phyloP scores from a whole-genome alignment of 2,329 filamentous ascomycete species.

The Knufia fluminis region DNA sequence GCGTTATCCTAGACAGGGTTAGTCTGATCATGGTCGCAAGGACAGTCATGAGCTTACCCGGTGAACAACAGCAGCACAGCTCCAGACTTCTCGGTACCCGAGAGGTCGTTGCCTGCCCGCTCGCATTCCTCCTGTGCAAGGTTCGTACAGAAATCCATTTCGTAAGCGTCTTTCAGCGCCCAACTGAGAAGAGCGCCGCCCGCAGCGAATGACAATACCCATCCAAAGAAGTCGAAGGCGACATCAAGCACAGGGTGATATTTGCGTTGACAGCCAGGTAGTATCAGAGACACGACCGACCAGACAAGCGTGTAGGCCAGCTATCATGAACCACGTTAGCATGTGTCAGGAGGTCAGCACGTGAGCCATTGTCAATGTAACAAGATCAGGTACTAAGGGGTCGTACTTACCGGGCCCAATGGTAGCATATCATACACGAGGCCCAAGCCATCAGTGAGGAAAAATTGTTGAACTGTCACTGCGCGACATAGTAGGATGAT shows the following conservation, averaged over 20 bases:
- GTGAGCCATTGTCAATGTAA: too few relatives aligned
- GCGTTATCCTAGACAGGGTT: not conserved
- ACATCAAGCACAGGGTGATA: conserved; percentile 8
- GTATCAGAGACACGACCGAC: conserved; percentile 1
- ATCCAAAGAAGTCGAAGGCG: conserved; percentile 3
- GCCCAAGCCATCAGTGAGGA: conserved; percentile 2
- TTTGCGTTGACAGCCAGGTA: conserved; percentile 7
- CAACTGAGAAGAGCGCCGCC: not conserved
- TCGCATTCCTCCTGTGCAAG: not conserved
- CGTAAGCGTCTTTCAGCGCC: not conserved
- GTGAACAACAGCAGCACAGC: conserved; percentile 2
- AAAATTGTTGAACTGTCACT: not conserved
- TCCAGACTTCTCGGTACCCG: not conserved
- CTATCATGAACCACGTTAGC: not conserved
- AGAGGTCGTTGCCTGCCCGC: not conserved
- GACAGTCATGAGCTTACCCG: not conserved
- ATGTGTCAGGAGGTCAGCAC: too few relatives aligned
- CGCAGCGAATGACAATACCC: not conserved
- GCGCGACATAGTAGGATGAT: conserved; percentile 6
- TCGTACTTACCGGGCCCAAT: conserved; percentile 3
- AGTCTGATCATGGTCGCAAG: not conserved
- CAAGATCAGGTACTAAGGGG: too few relatives aligned
- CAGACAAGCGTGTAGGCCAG: conserved; percentile 2
- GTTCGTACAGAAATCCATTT: not conserved
- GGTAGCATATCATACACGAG: conserved; percentile 1